These are phyloP conservation scores for Globisporangium mamillatum DNA, from an alignment of 352 stramenopile genomes.

Conservation along the genomic window DNA sequence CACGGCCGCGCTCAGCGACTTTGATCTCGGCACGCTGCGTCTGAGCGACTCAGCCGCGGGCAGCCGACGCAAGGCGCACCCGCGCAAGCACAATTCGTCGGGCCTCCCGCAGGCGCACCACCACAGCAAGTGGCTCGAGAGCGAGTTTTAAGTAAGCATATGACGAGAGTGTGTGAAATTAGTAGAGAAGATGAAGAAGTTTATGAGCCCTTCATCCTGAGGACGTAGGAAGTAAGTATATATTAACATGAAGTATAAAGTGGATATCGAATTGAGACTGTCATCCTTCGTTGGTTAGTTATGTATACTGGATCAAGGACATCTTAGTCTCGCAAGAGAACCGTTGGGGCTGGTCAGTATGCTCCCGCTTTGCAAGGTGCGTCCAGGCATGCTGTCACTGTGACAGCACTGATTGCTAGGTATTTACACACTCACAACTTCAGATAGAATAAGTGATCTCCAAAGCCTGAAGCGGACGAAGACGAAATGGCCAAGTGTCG, in stretches of 20 bases:
- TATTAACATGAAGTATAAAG: background rate
- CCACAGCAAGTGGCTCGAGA: slow-evolving; percentile 11
- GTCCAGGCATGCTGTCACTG: no score
- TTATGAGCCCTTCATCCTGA: slow-evolving; percentile 1
- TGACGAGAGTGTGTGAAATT: background rate
- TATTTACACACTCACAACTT: background rate
- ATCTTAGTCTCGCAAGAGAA: no score
- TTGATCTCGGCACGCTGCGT: slow-evolving; percentile 15
- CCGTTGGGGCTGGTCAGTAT: no score
- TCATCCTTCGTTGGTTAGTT: no score
- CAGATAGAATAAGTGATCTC: background rate
- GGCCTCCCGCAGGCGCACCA: background rate
- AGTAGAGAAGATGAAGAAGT: background rate
- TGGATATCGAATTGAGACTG: background rate
- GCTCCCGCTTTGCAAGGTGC: no score
- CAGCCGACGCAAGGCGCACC: background rate
- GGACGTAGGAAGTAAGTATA: background rate
- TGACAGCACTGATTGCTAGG: background rate
- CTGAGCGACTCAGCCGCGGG: slow-evolving; percentile 9
- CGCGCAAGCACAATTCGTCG: background rate
- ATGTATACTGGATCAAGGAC: no score
- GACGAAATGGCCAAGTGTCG: background rate
- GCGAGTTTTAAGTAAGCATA: slow-evolving; percentile 14
- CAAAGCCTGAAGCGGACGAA: background rate
- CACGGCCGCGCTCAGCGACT: slow-evolving; percentile 10